Conservation (phyloP, 805 yeast species). For the Torulaspora franciscae region DNA sequence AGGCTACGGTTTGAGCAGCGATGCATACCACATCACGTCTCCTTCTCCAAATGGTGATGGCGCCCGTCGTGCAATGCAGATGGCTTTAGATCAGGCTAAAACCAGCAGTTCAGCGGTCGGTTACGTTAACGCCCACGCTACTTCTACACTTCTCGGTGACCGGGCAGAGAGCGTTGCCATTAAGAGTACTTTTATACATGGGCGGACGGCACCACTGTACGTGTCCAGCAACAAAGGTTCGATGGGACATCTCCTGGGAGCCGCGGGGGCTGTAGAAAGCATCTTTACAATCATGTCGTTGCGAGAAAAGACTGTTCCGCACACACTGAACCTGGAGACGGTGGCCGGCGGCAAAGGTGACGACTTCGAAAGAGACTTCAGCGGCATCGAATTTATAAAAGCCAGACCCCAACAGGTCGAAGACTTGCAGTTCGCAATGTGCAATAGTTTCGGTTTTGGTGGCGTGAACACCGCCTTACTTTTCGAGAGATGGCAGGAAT, state of each 20-base stretch:
- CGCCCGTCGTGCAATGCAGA: conserved; percentile 74
- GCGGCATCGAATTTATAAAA: conserved; percentile 53
- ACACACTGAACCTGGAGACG: conserved; percentile 65
- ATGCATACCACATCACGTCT: conserved; percentile 89
- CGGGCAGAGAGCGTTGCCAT: conserved; percentile 81
- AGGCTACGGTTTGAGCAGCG: conserved; percentile 91
- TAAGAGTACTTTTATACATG: conserved; percentile 27
- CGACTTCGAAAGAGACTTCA: conserved; percentile 37
- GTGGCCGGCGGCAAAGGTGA: conserved; percentile 49
- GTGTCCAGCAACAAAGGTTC: conserved; percentile 88
- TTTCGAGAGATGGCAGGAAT: conserved; percentile 37
- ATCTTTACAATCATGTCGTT: conserved; percentile 72
- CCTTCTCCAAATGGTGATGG: conserved; percentile 82
- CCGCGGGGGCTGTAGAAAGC: conserved; percentile 92
- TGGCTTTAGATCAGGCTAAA: conserved; percentile 57
- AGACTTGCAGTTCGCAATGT: conserved; percentile 54
- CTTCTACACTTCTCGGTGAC: conserved; percentile 88
- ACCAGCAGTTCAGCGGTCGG: conserved; percentile 49
- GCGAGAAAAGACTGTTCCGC: conserved; percentile 57
- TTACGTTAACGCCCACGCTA: conserved; percentile 94
- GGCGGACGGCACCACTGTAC: conserved; percentile 29
- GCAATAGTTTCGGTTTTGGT: conserved; percentile 96
- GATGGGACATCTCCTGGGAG: conserved; percentile 91
- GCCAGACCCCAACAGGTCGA: conserved; percentile 39
- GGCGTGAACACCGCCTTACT: conserved; percentile 84